Percentiles rank a stretch among this genome's conserved stretches.
phyloP scores from a whole-genome alignment of 1,284 basidiomycete species.

The Moesziomyces sp. region DNA sequence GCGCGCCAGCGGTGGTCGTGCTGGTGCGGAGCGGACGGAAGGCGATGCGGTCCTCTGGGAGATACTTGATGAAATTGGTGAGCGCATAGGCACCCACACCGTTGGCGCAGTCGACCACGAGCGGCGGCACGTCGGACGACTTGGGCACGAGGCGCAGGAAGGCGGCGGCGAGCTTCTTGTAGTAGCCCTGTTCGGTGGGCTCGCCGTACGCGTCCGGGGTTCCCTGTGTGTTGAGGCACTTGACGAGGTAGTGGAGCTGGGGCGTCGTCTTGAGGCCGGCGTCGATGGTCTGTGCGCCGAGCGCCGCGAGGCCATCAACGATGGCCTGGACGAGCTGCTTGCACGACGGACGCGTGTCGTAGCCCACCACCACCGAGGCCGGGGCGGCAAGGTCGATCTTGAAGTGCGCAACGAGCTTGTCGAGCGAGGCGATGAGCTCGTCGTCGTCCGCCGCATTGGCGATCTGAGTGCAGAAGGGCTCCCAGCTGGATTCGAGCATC shows the following conservation, averaged over 20 bases:
- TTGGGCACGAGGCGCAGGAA: constrained; percentile 81
- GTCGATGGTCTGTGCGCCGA: constrained; percentile 70
- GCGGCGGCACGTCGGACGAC: constrained; percentile 68
- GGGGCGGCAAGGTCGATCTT: constrained; percentile 84
- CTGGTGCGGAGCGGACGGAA: constrained; percentile 56
- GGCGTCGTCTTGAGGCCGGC: constrained; percentile 90
- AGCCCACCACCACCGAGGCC: constrained; percentile 85
- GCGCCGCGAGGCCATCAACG: constrained; percentile 81
- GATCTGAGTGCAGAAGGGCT: constrained; percentile 85
- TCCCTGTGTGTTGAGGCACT: constrained; percentile 85
- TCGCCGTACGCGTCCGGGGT: constrained; percentile 79
- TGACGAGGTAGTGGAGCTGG: constrained; percentile 93
- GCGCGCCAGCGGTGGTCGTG: constrained; percentile 76
- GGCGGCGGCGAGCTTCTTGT: constrained; percentile 82
- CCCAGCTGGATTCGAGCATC: constrained; percentile 98
- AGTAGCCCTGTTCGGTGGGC: constrained; percentile 87
- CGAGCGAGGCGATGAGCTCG: constrained; percentile 78
- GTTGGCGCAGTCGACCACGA: constrained; percentile 95
- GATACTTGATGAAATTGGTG: constrained; percentile 55
- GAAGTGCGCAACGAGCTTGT: constrained; percentile 75
- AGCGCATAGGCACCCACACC: constrained; percentile 82
- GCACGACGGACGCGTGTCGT: constrained; percentile 92
- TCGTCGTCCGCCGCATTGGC: constrained; percentile 84
- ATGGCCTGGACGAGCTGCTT: constrained; percentile 83
- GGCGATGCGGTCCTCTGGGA: constrained; percentile 52